Evolutionary conservation across 805 yeast genomes (phyloP).

Genomic region (Maudiozyma bulderi): DNA sequence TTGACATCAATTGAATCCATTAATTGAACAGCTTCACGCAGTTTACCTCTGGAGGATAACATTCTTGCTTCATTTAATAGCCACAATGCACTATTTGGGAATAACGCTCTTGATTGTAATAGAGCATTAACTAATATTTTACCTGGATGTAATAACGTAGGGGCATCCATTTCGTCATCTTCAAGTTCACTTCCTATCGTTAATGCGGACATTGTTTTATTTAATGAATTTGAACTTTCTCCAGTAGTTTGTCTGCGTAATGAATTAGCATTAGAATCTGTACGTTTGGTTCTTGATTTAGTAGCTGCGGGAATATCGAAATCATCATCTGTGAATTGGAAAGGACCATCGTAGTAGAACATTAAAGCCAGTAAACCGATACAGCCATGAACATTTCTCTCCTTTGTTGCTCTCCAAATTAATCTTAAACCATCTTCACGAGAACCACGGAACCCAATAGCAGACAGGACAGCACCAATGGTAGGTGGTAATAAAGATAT

Average conservation of each 20-base stretch:
- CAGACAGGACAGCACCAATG: constrained; percentile 76
- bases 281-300: constrained; percentile 28
- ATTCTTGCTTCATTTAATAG: constrained; percentile 78
- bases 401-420: constrained; percentile 81
- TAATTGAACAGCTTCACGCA: constrained; percentile 53
- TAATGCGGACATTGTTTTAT: constrained; percentile 1
- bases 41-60: constrained; percentile 65
- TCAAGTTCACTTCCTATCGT: constrained; percentile 24
- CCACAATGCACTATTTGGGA: constrained; percentile 89
- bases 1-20: constrained; percentile 54
- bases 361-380: constrained; percentile 72
- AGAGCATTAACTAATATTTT: constrained; percentile 44
- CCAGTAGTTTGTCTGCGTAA: neutral
- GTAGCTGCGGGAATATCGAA: constrained; percentile 41
- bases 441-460: constrained; percentile 86
- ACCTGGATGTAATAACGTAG: constrained; percentile 48
- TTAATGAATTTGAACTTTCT: neutral
- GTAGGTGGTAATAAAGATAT: constrained; percentile 87
- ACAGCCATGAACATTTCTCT: constrained; percentile 86
- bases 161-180: constrained; percentile 31
- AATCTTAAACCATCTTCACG: constrained; percentile 72
- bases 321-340: constrained; percentile 83
- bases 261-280: neutral
- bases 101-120: constrained; percentile 55
- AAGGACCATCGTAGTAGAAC: constrained; percentile 91